These are phyloP conservation scores for Hypoxylon rubiginosum DNA, from an alignment of 2,329 filamentous ascomycete genomes.

Conservation along the genomic window DNA sequence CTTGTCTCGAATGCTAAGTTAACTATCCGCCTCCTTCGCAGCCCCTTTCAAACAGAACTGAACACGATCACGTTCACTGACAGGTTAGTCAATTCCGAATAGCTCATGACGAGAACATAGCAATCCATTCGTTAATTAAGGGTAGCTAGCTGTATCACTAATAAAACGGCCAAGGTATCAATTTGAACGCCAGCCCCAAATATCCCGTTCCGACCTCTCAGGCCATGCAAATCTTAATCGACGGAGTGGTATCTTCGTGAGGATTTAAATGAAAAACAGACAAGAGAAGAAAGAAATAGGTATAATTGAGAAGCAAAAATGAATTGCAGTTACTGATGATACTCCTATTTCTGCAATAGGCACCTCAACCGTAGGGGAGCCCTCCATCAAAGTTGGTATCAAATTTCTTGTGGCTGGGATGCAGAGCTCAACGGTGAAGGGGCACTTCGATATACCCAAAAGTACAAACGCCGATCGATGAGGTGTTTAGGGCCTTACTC, in stretches of 20 bases:
- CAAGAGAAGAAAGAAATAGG: neutral
- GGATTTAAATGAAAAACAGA: neutral
- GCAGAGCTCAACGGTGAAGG: neutral
- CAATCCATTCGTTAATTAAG: slow-evolving; percentile 23
- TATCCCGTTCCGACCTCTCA: slow-evolving; percentile 9
- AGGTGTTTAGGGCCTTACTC: no score
- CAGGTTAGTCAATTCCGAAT: neutral
- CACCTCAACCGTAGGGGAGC: neutral
- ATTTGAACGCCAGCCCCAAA: slow-evolving; percentile 21
- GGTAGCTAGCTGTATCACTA: neutral
- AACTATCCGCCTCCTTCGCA: neutral
- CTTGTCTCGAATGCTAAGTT: neutral
- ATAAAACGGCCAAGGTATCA: slow-evolving; percentile 12
- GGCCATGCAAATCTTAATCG: slow-evolving; percentile 22
- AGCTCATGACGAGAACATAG: neutral
- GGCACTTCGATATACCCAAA: neutral
- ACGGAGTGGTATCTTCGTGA: slow-evolving; percentile 34
- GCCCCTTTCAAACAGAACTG: neutral
- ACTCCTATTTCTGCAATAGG: neutral
- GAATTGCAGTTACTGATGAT: neutral
- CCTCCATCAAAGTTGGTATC: neutral
- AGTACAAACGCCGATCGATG: neutral
- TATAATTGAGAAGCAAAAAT: neutral
- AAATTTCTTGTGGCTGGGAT: neutral
- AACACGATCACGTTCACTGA: neutral